phyloP scores from a whole-genome alignment of 1,139 yeast genomes.

The Nakaseomyces nivariensis region DNA sequence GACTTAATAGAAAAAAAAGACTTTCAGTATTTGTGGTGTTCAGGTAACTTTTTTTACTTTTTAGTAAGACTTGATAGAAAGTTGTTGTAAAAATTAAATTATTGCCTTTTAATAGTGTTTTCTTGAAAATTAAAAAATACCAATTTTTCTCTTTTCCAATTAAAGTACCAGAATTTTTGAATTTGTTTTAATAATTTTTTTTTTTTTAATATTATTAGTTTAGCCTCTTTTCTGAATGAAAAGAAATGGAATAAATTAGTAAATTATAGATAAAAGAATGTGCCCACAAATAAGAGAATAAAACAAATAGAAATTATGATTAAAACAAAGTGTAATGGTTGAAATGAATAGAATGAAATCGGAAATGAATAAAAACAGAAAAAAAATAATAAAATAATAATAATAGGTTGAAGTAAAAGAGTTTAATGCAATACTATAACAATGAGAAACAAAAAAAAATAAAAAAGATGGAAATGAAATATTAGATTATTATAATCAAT shows the following conservation, averaged over 20 bases:
- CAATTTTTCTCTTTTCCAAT: background rate
- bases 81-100: too few species aligned
- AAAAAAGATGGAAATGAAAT: background rate
- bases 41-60: too few species aligned
- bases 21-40: too few species aligned
- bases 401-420: background rate
- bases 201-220: background rate
- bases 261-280: background rate
- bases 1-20: too few species aligned
- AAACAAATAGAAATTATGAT: background rate
- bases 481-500: background rate
- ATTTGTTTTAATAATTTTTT: background rate
- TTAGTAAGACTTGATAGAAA: too few species aligned
- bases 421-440: background rate
- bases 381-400: background rate
- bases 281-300: background rate
- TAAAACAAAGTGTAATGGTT: background rate
- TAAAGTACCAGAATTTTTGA: background rate
- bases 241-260: background rate
- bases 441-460: background rate
- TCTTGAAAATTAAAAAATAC: too few species aligned
- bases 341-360: background rate
- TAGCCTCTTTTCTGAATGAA: background rate
- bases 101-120: too few species aligned
- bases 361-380: background rate